Evolutionary conservation across 2,329 filamentous ascomycete genomes (phyloP).

Genomic region (Trichoderma brevicompactum): DNA sequence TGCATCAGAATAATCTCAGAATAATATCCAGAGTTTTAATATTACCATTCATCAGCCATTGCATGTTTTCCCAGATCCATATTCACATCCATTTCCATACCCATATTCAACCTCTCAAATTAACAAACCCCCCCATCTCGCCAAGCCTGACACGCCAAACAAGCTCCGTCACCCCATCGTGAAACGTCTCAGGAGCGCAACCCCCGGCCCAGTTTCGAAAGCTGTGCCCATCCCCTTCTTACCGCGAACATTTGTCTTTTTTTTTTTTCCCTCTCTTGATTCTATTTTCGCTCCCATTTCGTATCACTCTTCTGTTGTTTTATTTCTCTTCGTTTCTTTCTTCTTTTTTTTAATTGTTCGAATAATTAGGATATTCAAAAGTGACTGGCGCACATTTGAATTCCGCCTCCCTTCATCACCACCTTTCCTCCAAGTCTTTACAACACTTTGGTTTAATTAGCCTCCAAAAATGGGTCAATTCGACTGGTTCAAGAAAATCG

Average conservation of each 20-base stretch:
- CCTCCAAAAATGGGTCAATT: conserved; percentile 53
- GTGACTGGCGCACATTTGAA: conserved; percentile 7
- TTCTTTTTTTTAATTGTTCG: not conserved
- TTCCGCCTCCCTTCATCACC: not conserved
- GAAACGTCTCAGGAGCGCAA: conserved; percentile 31
- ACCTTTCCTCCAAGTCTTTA: not conserved
- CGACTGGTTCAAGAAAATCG: conserved; percentile 60
- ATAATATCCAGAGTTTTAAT: too few relatives aligned
- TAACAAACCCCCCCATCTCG: not conserved
- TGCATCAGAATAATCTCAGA: too few relatives aligned
- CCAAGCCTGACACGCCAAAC: conserved; percentile 9
- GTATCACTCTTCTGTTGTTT: not conserved
- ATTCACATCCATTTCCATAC: too few relatives aligned
- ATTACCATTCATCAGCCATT: too few relatives aligned
- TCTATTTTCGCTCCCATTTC: not conserved
- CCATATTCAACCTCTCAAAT: too few relatives aligned
- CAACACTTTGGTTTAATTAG: not conserved
- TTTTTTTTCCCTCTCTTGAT: not conserved
- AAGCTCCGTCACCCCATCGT: conserved; percentile 16
- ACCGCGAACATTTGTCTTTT: not conserved
- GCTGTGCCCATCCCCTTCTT: not conserved
- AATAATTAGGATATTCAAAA: too few relatives aligned
- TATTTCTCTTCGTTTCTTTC: not conserved
- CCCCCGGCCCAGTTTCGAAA: conserved; percentile 18
- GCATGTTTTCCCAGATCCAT: too few relatives aligned